phyloP scores from a whole-genome alignment of 1,139 yeast species.

The Suhomyces terraborum region DNA sequence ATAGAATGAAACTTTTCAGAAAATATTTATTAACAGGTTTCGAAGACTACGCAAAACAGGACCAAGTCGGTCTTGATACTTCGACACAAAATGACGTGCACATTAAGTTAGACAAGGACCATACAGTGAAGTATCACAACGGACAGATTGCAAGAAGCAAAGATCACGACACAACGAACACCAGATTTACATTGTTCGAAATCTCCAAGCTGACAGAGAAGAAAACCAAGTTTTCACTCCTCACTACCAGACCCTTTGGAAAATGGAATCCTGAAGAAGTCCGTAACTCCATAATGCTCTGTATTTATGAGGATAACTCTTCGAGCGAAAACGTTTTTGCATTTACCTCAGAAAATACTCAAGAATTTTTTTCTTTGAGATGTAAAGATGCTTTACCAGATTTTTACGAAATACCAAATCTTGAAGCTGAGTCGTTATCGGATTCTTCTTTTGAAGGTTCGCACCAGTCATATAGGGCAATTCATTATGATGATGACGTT shows the following conservation, averaged over 20 bases:
- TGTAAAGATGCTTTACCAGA: conserved; percentile 47
- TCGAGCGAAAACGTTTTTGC: conserved; percentile 18
- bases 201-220: conserved; percentile 10
- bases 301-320: conserved; percentile 11
- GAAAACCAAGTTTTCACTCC: conserved; percentile 19
- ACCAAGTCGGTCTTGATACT: conserved; percentile 18
- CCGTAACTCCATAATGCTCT: conserved; percentile 19
- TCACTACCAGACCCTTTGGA: conserved; percentile 17
- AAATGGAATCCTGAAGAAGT: conserved; percentile 11
- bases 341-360: conserved; percentile 25
- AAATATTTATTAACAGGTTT: conserved; percentile 58
- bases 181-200: conserved; percentile 16
- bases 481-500: conserved; percentile 39
- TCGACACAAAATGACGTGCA: conserved; percentile 12
- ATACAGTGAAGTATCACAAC: conserved; percentile 6
- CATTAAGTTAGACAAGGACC: conserved; percentile 33
- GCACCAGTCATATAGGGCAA: conserved; percentile 46
- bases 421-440: conserved; percentile 35
- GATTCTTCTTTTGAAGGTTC: conserved; percentile 58
- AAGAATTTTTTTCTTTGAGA: conserved; percentile 26
- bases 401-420: conserved; percentile 48
- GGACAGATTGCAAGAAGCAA: conserved; percentile 4
- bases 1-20: conserved; percentile 62
- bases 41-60: conserved; percentile 41
- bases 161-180: background rate